phyloP scores from a whole-genome alignment of 805 yeast species.

The Candida peoriensis region DNA sequence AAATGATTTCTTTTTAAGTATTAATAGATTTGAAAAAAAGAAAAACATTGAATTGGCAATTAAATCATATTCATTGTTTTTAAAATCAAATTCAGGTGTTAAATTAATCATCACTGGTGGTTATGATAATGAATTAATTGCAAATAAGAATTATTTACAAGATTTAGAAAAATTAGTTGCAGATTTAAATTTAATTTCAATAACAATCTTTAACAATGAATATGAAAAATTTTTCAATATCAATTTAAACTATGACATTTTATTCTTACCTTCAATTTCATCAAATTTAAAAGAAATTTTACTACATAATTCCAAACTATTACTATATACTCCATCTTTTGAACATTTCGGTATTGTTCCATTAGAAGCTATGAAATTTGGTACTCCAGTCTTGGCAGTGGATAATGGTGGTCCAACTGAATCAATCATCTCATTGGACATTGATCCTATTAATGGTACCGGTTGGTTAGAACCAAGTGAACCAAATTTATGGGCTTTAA shows the following conservation, averaged over 20 bases:
- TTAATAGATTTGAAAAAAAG: constrained; percentile 85
- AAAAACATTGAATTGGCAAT: constrained; percentile 81
- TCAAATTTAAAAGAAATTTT: constrained; percentile 59
- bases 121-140: constrained; percentile 68
- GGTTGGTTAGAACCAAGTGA: constrained; percentile 56
- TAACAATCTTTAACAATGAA: constrained; percentile 35
- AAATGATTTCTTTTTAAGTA: constrained; percentile 52
- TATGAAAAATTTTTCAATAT: constrained; percentile 16
- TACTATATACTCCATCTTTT: constrained; percentile 82
- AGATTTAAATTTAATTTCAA: constrained; percentile 37
- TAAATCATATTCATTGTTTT: constrained; percentile 50
- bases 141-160: constrained; percentile 66
- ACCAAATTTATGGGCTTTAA: constrained; percentile 49
- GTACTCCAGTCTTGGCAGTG: constrained; percentile 80
- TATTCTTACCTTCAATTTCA: constrained; percentile 79
- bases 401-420: constrained; percentile 93
- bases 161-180: constrained; percentile 52
- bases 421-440: constrained; percentile 39
- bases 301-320: constrained; percentile 48
- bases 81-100: constrained; percentile 26
- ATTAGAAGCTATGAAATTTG: constrained; percentile 83
- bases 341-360: constrained; percentile 99
- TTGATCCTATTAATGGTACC: constrained; percentile 39
- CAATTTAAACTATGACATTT: constrained; percentile 36
- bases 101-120: constrained; percentile 86